phyloP scores from a whole-genome alignment of 1,284 basidiomycete genomes.

The Golubevia sp. region DNA sequence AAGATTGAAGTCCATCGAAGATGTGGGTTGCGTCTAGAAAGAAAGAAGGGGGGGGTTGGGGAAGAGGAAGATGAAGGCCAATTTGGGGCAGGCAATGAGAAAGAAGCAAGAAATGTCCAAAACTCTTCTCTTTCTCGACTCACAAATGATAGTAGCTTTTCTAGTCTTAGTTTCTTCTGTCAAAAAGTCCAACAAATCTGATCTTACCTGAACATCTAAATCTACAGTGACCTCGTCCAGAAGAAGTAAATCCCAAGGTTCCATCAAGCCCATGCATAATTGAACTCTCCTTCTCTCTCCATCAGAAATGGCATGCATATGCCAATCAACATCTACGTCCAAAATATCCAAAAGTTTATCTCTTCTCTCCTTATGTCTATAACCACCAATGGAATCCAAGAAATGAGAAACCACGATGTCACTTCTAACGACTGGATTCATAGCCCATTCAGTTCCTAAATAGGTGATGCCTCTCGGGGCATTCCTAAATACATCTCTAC shows the following conservation, averaged over 20 bases:
- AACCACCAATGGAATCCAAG: constrained; percentile 81
- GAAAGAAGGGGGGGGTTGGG: too few relatives aligned
- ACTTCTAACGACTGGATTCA: constrained; percentile 88
- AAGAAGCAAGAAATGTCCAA: neutral
- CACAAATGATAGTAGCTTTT: constrained; percentile 86
- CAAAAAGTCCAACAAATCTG: constrained; percentile 85
- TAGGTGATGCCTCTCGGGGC: constrained; percentile 68
- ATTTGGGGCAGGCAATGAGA: neutral
- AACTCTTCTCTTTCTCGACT: too few relatives aligned
- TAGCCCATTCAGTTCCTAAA: constrained; percentile 79
- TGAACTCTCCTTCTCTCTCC: constrained; percentile 93
- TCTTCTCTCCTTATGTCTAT: constrained; percentile 85
- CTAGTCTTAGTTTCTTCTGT: constrained; percentile 79
- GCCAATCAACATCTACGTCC: constrained; percentile 79
- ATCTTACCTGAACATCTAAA: constrained; percentile 93
- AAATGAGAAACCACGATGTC: constrained; percentile 71
- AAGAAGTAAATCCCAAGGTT: constrained; percentile 87
- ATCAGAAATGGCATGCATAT: constrained; percentile 90
- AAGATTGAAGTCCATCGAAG: constrained; percentile 56
- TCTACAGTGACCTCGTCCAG: constrained; percentile 99
- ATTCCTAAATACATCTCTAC: constrained; percentile 53
- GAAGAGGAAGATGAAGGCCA: neutral
- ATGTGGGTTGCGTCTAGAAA: constrained; percentile 55
- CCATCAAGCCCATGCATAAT: constrained; percentile 95
- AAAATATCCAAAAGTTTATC: constrained; percentile 86